Conservation (phyloP, 345 rosid species). For the Brassica carinata region DNA sequence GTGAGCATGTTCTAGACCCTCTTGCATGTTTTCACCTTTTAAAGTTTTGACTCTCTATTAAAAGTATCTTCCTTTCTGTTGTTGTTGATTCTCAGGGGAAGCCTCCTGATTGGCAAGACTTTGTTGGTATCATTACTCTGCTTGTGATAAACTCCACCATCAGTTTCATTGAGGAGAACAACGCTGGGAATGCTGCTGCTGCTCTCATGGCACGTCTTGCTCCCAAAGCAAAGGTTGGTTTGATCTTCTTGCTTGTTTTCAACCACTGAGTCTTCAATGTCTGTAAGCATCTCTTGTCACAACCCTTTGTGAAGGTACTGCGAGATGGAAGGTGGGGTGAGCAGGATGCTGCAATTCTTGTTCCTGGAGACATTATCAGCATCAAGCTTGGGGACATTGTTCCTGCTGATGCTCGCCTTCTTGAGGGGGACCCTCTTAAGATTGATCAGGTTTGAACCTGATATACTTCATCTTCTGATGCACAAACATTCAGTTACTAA, state of each 20-base stretch:
- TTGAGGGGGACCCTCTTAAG: constrained; percentile 94
- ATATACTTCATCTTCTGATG: neutral
- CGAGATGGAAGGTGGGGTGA: constrained; percentile 97
- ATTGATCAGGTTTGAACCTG: constrained; percentile 73
- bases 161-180: constrained; percentile 95
- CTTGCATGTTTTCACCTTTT: neutral
- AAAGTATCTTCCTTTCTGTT: neutral
- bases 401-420: constrained; percentile 97
- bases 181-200: constrained; percentile 98
- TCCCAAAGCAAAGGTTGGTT: constrained; percentile 83
- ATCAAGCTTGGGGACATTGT: constrained; percentile 93
- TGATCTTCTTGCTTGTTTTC: constrained; percentile 12
- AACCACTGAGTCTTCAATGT: neutral
- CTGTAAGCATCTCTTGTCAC: neutral
- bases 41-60: neutral
- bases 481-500: constrained; percentile 9
- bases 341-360: constrained; percentile 86
- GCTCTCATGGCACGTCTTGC: constrained; percentile 99
- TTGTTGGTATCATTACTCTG: constrained; percentile 88
- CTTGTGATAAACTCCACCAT: constrained; percentile 94
- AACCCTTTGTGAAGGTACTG: constrained; percentile 61
- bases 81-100: constrained; percentile 56
- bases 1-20: constrained; percentile 46
- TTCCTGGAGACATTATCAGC: constrained; percentile 91
- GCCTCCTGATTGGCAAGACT: constrained; percentile 99